Percentiles rank a stretch among this genome's conserved stretches.
phyloP scores from a whole-genome alignment of 176 grass and related monocot genomes.

The Zoysia pacifica region DNA sequence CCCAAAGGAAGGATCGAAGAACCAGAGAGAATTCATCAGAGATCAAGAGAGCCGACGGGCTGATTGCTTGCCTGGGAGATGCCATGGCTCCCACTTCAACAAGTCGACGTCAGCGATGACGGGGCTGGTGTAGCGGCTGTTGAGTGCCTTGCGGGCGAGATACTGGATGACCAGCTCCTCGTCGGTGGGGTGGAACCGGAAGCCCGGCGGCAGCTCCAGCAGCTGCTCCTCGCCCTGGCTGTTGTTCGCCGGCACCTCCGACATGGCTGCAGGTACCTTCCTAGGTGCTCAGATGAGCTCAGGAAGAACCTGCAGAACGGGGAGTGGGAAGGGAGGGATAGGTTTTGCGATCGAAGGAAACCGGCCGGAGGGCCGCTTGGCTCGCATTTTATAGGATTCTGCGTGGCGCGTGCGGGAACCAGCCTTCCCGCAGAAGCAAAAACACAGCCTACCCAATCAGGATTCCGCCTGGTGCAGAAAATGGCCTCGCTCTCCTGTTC shows the following conservation, averaged over 20 bases:
- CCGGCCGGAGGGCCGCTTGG: background rate
- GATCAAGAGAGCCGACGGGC: too few species aligned
- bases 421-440: background rate
- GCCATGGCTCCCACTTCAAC: slow-evolving; percentile 92
- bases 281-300: background rate
- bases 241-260: slow-evolving; percentile 37
- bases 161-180: slow-evolving; percentile 76
- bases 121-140: slow-evolving; percentile 43
- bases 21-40: background rate
- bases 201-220: slow-evolving; percentile 75
- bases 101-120: slow-evolving; percentile 82
- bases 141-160: slow-evolving; percentile 55
- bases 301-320: background rate
- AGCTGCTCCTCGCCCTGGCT: slow-evolving; percentile 13
- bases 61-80: slow-evolving; percentile 62
- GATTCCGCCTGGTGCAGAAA: too few species aligned
- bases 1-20: too few species aligned
- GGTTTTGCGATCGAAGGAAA: slow-evolving; percentile 30
- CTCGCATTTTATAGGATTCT: background rate
- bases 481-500: too few species aligned
- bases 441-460: too few species aligned
- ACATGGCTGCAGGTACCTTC: slow-evolving; percentile 13
- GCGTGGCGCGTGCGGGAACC: slow-evolving; percentile 41
- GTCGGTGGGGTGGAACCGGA: slow-evolving; percentile 92
- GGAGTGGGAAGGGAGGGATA: too few species aligned